Percentiles rank a stretch among this genome's conserved stretches.
Evolutionary conservation across 1,139 yeast genomes (phyloP).

Genomic region (Hyphopichia wangnamkhiaoensis): DNA sequence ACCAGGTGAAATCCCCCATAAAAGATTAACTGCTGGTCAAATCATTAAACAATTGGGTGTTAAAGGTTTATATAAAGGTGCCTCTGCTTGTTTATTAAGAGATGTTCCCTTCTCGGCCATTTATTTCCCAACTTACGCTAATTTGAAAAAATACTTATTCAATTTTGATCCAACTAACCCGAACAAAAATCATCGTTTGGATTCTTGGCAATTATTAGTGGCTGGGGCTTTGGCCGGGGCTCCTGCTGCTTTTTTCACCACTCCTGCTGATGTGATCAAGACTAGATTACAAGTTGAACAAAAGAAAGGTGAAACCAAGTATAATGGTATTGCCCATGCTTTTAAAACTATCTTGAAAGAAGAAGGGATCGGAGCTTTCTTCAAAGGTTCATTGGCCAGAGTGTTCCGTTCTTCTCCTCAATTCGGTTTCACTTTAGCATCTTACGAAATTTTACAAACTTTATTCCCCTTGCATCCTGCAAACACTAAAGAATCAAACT

Average conservation of each 20-base stretch:
- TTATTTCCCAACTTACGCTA: conserved; percentile 96
- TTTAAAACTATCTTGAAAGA: conserved; percentile 71
- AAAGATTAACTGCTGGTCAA: conserved; percentile 61
- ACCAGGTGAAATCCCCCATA: conserved; percentile 50
- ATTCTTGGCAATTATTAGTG: conserved; percentile 78
- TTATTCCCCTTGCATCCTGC: conserved; percentile 50
- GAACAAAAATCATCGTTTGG: conserved; percentile 53
- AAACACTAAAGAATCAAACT: conserved; percentile 45
- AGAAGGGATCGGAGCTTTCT: conserved; percentile 78
- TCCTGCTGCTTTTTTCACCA: conserved; percentile 95
- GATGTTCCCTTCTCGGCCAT: conserved; percentile 98
- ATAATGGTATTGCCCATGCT: conserved; percentile 77
- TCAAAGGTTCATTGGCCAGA: conserved; percentile 96
- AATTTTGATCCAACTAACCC: conserved; percentile 73
- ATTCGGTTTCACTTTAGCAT: conserved; percentile 95
- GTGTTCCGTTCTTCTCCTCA: conserved; percentile 96
- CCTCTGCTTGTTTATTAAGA: conserved; percentile 85
- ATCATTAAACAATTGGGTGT: conserved; percentile 81
- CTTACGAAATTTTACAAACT: conserved; percentile 77
- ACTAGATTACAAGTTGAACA: conserved; percentile 91
- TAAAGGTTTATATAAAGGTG: conserved; percentile 88
- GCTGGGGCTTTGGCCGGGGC: conserved; percentile 98
- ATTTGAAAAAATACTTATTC: conserved; percentile 78
- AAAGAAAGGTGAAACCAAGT: conserved; percentile 73
- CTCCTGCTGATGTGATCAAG: conserved; percentile 96